Evolutionary conservation across 805 yeast genomes (phyloP), one percentile per base, ranked within the genome.

Genomic region (Yarrowia keelungensis): DNA sequence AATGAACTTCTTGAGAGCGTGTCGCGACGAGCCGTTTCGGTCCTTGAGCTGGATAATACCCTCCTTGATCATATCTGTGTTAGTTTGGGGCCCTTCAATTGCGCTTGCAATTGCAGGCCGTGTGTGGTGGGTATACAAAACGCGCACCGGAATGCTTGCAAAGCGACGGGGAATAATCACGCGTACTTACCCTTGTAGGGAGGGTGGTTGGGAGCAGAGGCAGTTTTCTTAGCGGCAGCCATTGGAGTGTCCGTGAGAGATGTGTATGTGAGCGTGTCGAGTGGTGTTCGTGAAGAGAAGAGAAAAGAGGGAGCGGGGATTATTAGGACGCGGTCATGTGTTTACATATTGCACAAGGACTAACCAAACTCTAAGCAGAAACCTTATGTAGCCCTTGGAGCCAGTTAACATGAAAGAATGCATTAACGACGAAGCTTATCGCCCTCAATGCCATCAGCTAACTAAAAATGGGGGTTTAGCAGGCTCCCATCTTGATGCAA

Each of bases 1-100:
- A 72, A 92, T 87, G 79, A 86, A 90, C 79, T 91, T 91, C 84
- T 92, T 92, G 76, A 92, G 83, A 12, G 95, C 94, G 78, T 89
- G 94, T 79, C 97, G 93, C 74, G 92, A 85, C 68, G 75, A 74
- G 16, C 97, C 97, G 71, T 85, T 89, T 80, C 96, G 87, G 76
- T 90, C 93, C 75, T 89, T 89, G 75, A 91, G 84, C 62, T 89
- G 82, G 47, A 82, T 76, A 72, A 91, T 82, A 64, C 94, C 96
- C 70, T 89, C 86, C 75, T 82, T 83, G 77, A 87, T 86, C 86
- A 87, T 83, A 70, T 87, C 90, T 85, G 61, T 47, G 66, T 54
- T 45, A 36, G 77, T 73, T 68, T 22, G 45, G 74, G 75, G 71
- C 62, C 35, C 12, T 10, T 45, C 59, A 53, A 39, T 53, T 53